Evolutionary conservation across 2,329 filamentous ascomycete species (phyloP), one percentile per base, ranked within the genome.

Genomic region (Nectriaceae sp.): DNA sequence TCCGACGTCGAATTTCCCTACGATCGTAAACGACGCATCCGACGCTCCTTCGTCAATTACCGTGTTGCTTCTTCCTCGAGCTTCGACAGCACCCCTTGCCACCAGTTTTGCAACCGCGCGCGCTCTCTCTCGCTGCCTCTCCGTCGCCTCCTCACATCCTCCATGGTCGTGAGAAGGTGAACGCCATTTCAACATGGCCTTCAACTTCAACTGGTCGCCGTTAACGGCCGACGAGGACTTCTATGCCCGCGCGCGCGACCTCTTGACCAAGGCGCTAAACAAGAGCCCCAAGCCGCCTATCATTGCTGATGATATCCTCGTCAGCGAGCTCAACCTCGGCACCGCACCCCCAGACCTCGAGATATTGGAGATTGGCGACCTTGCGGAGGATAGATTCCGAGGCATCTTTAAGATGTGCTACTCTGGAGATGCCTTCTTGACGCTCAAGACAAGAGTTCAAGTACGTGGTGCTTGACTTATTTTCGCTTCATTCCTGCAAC

Each of bases 141-240:
- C 37, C 13, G 46, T 53, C 56, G 45, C 57, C 53, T 56, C 44
- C 37, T 50, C 52, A 43, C 53, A 50, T 54, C 44, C 57, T 61
- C 56, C 58, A 72, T 72, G 70, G 60, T 65, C 51, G 55, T 62
- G 62, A 63, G 60, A 59, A 60, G 45, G 59, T 63, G 57, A 65
- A 57, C 55, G 75, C 73, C 72, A 75, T 75, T 72, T 74, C 72
- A 79, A 74, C 73, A 99, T 99, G 94, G 94, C 94, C 62, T 99
- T 99, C 88, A 97, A 97, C 80, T 99, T 99, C 89, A 97, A 97
- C 90, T 99, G 94, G 94, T 96, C 91, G 82, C 94, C 94, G 67
- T 82, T 99, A 59, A 94, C 95, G 75, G 93, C 93, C 67, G 94
- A 97, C 76, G 93, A 90, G 65, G 83, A 85, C 62, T 94, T 94